Evolutionary conservation across 2,329 filamentous ascomycete species (phyloP).

Genomic region (Neonectria faginata): DNA sequence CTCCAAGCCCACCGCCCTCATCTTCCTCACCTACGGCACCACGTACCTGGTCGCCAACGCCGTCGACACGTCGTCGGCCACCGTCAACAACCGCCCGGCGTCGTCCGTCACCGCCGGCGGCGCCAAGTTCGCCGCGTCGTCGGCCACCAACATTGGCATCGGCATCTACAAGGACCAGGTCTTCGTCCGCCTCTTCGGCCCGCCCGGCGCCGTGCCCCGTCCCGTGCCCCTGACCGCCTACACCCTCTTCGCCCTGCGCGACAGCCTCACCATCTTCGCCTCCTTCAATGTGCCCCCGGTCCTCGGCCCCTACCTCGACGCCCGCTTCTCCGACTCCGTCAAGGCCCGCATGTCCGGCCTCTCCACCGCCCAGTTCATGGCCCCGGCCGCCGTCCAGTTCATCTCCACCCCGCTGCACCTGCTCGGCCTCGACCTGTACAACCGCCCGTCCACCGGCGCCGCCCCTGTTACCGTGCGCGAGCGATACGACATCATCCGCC

Average conservation of each 20-base stretch:
- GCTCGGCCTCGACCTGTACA: constrained; percentile 87
- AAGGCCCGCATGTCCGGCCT: constrained; percentile 59
- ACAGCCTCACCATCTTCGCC: constrained; percentile 90
- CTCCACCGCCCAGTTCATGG: constrained; percentile 80
- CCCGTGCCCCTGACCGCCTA: constrained; percentile 78
- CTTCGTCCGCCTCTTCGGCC: constrained; percentile 86
- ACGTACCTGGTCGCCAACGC: constrained; percentile 92
- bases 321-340: constrained; percentile 64
- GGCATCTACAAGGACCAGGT: constrained; percentile 91
- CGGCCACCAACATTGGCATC: constrained; percentile 83
- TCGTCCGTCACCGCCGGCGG: constrained; percentile 77
- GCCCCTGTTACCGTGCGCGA: constrained; percentile 60
- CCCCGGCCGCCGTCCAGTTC: constrained; percentile 83
- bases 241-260: constrained; percentile 81
- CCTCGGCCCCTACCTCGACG: constrained; percentile 75
- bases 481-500: constrained; percentile 74
- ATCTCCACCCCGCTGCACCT: constrained; percentile 86
- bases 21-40: constrained; percentile 82
- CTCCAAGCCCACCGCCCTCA: constrained; percentile 75
- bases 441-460: constrained; percentile 64
- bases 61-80: constrained; percentile 83
- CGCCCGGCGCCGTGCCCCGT: constrained; percentile 61
- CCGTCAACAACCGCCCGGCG: constrained; percentile 67
- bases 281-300: constrained; percentile 90
- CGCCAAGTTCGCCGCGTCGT: constrained; percentile 84